Base-by-base conservation (phyloP, 805 yeast genomes). In the Kockiozyma suomiensis region DNA sequence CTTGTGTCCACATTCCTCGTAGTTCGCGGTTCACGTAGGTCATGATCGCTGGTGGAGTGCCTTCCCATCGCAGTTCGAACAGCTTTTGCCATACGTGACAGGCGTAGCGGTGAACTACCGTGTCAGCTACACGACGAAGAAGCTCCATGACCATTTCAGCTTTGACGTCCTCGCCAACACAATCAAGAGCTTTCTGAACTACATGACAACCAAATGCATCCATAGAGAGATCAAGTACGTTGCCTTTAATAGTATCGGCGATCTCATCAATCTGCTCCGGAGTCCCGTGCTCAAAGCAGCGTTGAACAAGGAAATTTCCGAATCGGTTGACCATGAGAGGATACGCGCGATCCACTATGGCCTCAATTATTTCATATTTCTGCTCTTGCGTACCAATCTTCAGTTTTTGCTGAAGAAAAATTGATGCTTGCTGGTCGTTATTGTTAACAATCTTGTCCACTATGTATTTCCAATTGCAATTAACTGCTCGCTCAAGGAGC, bases 31-130 rank as follows among this genome's bases (percentile, higher is more conserved):
- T 73, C 28, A 74, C 70, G 8, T 54, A 60, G 12, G 52, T 55
- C 74, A 74, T 72, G 33, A 73, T 70, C 12, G 66, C 62, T 6
- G 70, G 70, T n/a, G 68, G 65, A 10, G 60, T n/a, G 43, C 64
- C 50, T 37, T 68, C 65, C 73, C 75, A 72, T 8, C 75, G 68
- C 17, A 73, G 68, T 60, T 75, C 78, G 56, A 77, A 69, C 43
- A 76, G 66, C 66, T 76, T 76, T 56, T 77, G 80, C 80, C 80
- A 77, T 2, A 77, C 80, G 50, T 77, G 80, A 46, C 77, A 74
- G 7, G 79, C 79, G 50, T 72, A 74, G n/a, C 73, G 64, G 50
- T 78, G 76, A 30, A 68, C 67, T 51, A 77, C 69, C 2, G 78
- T 73, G 12, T 60, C 71, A 2, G 64, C 56, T 7, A 74, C 70